Base-by-base conservation (phyloP, 768 basidiomycete genomes). In the Pholiota molesta region DNA sequence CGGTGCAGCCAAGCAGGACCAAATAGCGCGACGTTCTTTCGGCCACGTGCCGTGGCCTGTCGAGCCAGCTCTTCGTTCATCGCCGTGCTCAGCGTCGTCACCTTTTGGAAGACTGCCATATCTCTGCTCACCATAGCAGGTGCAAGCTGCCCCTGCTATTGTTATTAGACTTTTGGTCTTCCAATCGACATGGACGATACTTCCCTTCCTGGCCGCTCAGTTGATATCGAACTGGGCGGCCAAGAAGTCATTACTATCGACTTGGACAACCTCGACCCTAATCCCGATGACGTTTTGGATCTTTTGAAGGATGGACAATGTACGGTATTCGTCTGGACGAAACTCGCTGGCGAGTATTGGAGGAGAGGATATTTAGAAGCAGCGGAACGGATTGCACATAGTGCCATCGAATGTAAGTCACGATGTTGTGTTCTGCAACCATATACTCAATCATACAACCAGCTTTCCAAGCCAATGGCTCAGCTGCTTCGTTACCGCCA, bases 171-270 rank as follows among this genome's bases (percentile, higher is more conserved):
- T n/a, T 59, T 2, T 23, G 14, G n/a, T 40, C 39, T 47, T 53
- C 19, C 28, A 21, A 16, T 26, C 52, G 64, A 26, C 39, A 80
- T 80, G 78, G 80, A 78, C 59, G 77, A 77, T 52, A 60, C 66
- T 26, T 44, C 71, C 35, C 59, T 71, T 28, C 65, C 75, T n/a
- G 81, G 81, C 42, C 81, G 83, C 58, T 81, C 87, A 5, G 81
- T 91, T 54, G 89, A 91, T 73, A 91, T 94, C 66, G 91, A 92
- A 69, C 81, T 93, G 5, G 88, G 88, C 39, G 86, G 88, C 7
- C 89, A 91, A 74, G 95, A 96, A 75, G 85, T 92, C 70, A 91
- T 96, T 62, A 91, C 92, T 21, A 89, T 98, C 62, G 92, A 97
- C 79, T 83, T 98, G 40, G 91, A 93, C 78, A 81, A 89, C 67